Percentiles rank a stretch among this genome's conserved stretches.
phyloP scores from a whole-genome alignment of 371 early-diverging fungal genomes.

The Mortierella sp. region DNA sequence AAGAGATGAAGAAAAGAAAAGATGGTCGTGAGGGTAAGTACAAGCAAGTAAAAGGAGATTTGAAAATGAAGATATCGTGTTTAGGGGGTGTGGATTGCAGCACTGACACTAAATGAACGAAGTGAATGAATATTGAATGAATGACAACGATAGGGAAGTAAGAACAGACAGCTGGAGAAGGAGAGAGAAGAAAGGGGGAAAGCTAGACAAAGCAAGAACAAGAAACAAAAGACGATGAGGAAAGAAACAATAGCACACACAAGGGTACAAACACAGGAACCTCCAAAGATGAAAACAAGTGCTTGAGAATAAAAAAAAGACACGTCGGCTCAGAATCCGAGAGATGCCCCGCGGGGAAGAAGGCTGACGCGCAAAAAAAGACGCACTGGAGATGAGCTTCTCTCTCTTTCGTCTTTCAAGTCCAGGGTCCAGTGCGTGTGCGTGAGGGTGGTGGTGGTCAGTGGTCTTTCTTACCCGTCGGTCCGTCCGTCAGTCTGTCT shows the following conservation, averaged over 20 bases:
- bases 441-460: not conserved
- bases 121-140: not conserved
- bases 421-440: not conserved
- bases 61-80: not conserved
- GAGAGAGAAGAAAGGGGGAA: not conserved
- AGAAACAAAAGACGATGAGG: not conserved
- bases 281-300: not conserved
- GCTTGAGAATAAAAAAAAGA: no score
- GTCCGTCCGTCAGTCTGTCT: not conserved
- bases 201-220: not conserved
- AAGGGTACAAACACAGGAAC: not conserved
- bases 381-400: not conserved
- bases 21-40: slow-evolving; percentile 3
- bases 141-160: no score
- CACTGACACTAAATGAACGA: slow-evolving; percentile 2
- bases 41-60: not conserved
- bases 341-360: not conserved
- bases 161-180: not conserved
- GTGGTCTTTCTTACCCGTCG: not conserved
- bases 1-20: not conserved
- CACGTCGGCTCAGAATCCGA: not conserved
- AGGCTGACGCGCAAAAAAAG: not conserved
- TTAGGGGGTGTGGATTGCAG: not conserved
- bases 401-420: not conserved
- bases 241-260: slow-evolving; percentile 2